These are phyloP conservation scores for Sugiyamaella smithiae DNA, from an alignment of 805 yeast species.

Conservation along the genomic window DNA sequence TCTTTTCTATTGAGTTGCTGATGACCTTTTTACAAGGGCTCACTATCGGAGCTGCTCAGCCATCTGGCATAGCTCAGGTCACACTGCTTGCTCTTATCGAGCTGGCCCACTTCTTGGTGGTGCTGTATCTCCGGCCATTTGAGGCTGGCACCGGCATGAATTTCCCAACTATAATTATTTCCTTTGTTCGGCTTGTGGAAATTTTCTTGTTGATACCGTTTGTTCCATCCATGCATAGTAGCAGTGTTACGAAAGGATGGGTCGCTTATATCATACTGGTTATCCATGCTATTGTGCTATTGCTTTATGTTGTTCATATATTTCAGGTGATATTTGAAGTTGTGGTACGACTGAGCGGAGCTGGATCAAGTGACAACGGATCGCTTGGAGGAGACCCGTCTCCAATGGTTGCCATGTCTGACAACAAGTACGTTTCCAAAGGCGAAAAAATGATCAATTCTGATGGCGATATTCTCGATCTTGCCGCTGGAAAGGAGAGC, in stretches of 20 bases:
- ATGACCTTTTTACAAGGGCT: constrained; percentile 31
- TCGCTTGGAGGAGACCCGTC: neutral
- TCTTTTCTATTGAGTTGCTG: constrained; percentile 21
- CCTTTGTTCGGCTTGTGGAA: constrained; percentile 23
- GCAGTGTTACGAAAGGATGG: constrained; percentile 29
- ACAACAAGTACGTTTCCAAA: neutral
- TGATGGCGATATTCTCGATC: neutral
- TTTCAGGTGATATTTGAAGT: constrained; percentile 30
- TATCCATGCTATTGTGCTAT: constrained; percentile 30
- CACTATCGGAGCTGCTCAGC: constrained; percentile 33
- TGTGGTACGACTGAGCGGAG: constrained; percentile 20
- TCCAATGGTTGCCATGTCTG: neutral
- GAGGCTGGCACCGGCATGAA: constrained; percentile 31
- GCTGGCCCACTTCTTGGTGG: constrained; percentile 21
- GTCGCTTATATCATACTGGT: constrained; percentile 32
- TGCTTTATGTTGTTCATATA: constrained; percentile 30
- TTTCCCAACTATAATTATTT: constrained; percentile 16
- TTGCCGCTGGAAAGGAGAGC: neutral
- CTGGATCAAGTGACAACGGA: constrained; percentile 10
- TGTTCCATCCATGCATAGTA: constrained; percentile 23
- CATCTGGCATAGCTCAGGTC: constrained; percentile 37
- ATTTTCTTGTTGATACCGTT: constrained; percentile 30
- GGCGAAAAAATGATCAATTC: neutral
- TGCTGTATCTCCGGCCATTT: constrained; percentile 28
- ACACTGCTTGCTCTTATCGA: constrained; percentile 31